Conservation (phyloP, 1,284 basidiomycete genomes). For the Ceratobasidium sp. region DNA sequence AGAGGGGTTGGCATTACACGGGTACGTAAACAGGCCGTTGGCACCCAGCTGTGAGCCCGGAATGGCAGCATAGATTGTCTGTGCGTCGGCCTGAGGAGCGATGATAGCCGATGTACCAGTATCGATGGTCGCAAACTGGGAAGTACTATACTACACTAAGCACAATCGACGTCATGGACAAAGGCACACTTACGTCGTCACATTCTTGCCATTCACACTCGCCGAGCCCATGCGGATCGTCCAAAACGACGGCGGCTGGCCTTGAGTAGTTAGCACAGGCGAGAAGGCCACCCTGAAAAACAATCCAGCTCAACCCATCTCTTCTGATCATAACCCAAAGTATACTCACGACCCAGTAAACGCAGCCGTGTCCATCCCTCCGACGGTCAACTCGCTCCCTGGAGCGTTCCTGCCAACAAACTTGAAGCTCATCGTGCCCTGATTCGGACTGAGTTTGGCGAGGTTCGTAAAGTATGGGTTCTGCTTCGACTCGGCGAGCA, state of each 20-base stretch:
- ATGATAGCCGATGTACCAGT: conserved; percentile 68
- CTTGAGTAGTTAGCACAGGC: conserved; percentile 37
- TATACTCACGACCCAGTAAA: conserved; percentile 37
- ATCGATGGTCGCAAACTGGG: conserved; percentile 39
- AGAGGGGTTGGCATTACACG: conserved; percentile 76
- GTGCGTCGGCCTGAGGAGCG: conserved; percentile 71
- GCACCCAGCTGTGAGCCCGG: conserved; percentile 66
- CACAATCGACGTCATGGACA: too few relatives aligned
- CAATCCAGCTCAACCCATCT: not conserved
- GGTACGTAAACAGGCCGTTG: conserved; percentile 78
- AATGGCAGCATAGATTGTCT: conserved; percentile 70
- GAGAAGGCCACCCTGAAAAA: conserved; percentile 22
- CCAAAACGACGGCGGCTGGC: conserved; percentile 39
- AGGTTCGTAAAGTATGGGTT: conserved; percentile 37
- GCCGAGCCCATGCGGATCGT: conserved; percentile 36
- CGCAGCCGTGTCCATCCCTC: conserved; percentile 40
- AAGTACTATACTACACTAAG: not conserved
- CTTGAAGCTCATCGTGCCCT: conserved; percentile 45
- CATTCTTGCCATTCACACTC: conserved; percentile 24
- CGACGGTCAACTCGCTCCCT: conserved; percentile 38
- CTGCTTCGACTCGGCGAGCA: conserved; percentile 34
- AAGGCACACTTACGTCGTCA: conserved; percentile 17
- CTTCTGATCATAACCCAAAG: not conserved
- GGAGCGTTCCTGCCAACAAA: conserved; percentile 42
- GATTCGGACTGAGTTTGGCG: conserved; percentile 32